Evolutionary conservation across 257 asterid species (phyloP).

Genomic region (Gentiana dahurica): DNA sequence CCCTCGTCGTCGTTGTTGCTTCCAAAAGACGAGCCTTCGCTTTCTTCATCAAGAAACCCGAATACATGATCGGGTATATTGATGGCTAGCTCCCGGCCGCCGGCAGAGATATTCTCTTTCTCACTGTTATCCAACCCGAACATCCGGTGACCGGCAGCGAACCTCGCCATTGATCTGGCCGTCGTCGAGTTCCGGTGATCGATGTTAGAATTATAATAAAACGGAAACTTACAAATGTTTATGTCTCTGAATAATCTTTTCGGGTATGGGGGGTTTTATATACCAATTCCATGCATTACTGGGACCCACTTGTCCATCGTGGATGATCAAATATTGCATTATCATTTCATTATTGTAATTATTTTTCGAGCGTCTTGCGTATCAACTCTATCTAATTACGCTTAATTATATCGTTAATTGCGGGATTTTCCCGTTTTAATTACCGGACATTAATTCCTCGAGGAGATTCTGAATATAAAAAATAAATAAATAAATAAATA

Average conservation of each 20-base stretch:
- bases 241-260: conserved; percentile 6
- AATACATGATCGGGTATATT: conserved; percentile 67
- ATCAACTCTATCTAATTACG: too few relatives aligned
- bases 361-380: too few relatives aligned
- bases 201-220: neutral
- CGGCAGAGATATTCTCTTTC: conserved; percentile 26
- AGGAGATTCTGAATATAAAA: too few relatives aligned
- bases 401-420: too few relatives aligned
- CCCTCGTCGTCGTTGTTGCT: conserved; percentile 13
- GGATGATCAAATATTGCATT: too few relatives aligned
- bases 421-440: too few relatives aligned
- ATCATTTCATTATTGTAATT: too few relatives aligned
- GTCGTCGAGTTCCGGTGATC: neutral
- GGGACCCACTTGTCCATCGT: conserved; percentile 13
- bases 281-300: neutral
- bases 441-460: too few relatives aligned
- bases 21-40: conserved; percentile 30
- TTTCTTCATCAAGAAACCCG: conserved; percentile 54
- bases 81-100: conserved; percentile 33
- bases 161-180: conserved; percentile 28
- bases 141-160: conserved; percentile 46
- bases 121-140: conserved; percentile 39
- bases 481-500: too few relatives aligned
- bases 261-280: conserved; percentile 13
- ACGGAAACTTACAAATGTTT: neutral